A percentile compares a stretch with the other conserved stretches of the same genome.
phyloP scores from a whole-genome alignment of 1,284 basidiomycete species.

The Cronartium ribicola region DNA sequence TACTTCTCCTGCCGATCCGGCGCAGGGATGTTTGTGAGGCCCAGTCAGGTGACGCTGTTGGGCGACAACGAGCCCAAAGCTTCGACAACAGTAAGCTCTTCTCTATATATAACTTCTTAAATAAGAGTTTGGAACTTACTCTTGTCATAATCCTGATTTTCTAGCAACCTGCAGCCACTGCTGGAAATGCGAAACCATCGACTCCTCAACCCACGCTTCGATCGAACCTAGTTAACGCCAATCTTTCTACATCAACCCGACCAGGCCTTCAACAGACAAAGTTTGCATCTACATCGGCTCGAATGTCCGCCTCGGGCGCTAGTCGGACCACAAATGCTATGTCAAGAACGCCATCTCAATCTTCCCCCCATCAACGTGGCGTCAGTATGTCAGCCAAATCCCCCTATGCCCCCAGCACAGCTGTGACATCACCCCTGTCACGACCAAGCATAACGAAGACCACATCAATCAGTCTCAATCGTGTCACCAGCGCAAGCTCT shows the following conservation, averaged over 20 bases:
- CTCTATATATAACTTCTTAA: slow-evolving; percentile 22
- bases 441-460: not conserved
- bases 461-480: not conserved
- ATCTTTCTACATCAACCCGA: slow-evolving; percentile 8
- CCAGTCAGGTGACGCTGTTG: slow-evolving; percentile 70
- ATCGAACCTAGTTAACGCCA: slow-evolving; percentile 47
- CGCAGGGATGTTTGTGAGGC: slow-evolving; percentile 85
- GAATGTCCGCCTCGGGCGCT: not conserved
- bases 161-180: too few relatives aligned
- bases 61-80: slow-evolving; percentile 49
- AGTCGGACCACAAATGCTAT: not conserved
- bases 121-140: slow-evolving; percentile 37
- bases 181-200: not conserved
- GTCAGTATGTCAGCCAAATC: not conserved
- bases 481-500: not conserved
- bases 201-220: slow-evolving; percentile 44
- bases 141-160: slow-evolving; percentile 13
- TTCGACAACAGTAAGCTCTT: slow-evolving; percentile 29
- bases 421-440: not conserved
- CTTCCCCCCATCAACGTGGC: not conserved
- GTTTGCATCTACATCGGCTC: not conserved
- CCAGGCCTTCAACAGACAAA: slow-evolving; percentile 20
- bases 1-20: slow-evolving; percentile 79
- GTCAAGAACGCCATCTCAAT: not conserved
- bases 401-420: not conserved